Evolutionary conservation across 2,329 filamentous ascomycete genomes (phyloP).

Genomic region (Clonostachys byssicola): DNA sequence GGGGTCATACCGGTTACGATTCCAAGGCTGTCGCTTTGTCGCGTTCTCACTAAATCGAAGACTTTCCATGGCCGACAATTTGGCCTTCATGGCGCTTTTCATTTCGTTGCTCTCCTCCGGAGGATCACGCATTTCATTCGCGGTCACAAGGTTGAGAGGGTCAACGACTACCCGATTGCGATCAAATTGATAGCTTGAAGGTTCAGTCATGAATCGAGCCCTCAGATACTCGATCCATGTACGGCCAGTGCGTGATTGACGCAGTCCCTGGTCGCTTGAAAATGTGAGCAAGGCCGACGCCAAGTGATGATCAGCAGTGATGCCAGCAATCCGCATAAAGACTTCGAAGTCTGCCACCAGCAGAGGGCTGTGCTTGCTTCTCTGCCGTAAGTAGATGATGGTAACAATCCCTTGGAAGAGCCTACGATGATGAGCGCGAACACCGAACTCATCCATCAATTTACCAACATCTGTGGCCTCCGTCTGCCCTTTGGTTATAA

Average conservation of each 20-base stretch:
- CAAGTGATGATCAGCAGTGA: slow-evolving; percentile 31
- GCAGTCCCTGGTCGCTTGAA: slow-evolving; percentile 15
- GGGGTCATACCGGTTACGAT: slow-evolving; percentile 12
- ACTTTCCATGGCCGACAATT: slow-evolving; percentile 13
- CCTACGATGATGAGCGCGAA: slow-evolving; percentile 32
- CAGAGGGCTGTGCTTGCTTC: slow-evolving; percentile 12
- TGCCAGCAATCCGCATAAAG: slow-evolving; percentile 42
- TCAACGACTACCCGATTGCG: slow-evolving; percentile 29
- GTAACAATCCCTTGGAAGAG: slow-evolving; percentile 27
- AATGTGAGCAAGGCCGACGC: slow-evolving; percentile 8
- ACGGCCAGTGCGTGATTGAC: slow-evolving; percentile 16
- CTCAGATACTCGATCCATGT: slow-evolving; percentile 41
- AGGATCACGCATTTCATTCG: not conserved
- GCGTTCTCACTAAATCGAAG: slow-evolving; percentile 20
- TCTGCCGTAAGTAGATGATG: slow-evolving; percentile 17
- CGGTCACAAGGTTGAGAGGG: slow-evolving; percentile 23
- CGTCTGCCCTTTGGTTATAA: slow-evolving; percentile 31
- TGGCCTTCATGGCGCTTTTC: too few species aligned
- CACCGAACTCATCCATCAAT: slow-evolving; percentile 35
- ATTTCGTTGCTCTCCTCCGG: slow-evolving; percentile 6
- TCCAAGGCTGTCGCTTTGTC: slow-evolving; percentile 18
- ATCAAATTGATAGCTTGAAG: slow-evolving; percentile 41
- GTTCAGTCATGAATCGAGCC: slow-evolving; percentile 39
- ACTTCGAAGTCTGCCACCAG: slow-evolving; percentile 35
- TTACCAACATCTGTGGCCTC: slow-evolving; percentile 28